Conservation (phyloP, 2,329 filamentous ascomycete genomes). For the Cladorrhinum sp. region DNA sequence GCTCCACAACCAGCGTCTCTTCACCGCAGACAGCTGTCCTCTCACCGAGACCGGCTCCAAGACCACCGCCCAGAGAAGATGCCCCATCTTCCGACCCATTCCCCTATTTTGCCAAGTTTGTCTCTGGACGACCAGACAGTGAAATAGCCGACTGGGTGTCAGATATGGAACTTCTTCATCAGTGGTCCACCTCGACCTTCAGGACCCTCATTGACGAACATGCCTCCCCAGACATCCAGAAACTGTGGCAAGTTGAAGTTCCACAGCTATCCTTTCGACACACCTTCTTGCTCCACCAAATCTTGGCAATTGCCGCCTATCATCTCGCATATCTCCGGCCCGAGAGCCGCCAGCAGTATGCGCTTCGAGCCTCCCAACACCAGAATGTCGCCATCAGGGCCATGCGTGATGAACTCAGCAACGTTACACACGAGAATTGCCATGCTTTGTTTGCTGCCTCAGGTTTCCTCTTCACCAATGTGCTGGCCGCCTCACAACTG, state of each 20-base stretch:
- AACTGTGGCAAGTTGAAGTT: conserved; percentile 22
- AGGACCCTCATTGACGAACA: conserved; percentile 12
- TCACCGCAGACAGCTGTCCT: background rate
- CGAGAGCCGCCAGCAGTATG: conserved; percentile 13
- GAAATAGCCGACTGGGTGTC: conserved; percentile 30
- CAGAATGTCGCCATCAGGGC: conserved; percentile 25
- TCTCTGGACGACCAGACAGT: conserved; percentile 14
- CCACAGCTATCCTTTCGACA: conserved; percentile 23
- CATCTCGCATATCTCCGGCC: conserved; percentile 26
- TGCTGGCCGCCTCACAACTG: conserved; percentile 17
- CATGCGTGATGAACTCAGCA: conserved; percentile 20
- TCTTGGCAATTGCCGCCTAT: conserved; percentile 25
- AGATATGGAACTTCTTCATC: conserved; percentile 38
- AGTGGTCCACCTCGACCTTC: conserved; percentile 32
- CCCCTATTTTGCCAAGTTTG: conserved; percentile 24
- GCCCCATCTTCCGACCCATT: conserved; percentile 15
- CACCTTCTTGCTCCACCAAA: conserved; percentile 27
- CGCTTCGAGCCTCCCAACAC: conserved; percentile 24
- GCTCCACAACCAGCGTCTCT: background rate
- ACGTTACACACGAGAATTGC: conserved; percentile 25
- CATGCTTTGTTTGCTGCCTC: conserved; percentile 25
- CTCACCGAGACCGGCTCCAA: background rate
- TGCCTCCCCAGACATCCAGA: background rate
- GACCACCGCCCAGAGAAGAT: background rate
- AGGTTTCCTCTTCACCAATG: conserved; percentile 23